phyloP scores from a whole-genome alignment of 768 basidiomycete genomes.

The Trametes sanguinea region DNA sequence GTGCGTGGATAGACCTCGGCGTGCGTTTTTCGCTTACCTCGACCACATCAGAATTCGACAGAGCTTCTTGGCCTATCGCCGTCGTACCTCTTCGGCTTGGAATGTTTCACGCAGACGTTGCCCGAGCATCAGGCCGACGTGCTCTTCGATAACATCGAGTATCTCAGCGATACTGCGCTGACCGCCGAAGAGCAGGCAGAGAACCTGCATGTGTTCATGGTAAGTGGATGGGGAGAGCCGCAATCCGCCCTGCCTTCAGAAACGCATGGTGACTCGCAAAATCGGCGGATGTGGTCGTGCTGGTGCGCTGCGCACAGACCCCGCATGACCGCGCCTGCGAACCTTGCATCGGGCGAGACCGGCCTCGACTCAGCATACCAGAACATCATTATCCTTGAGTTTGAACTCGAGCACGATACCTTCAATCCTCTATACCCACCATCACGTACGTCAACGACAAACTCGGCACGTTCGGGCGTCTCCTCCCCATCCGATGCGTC shows the following conservation, averaged over 20 bases:
- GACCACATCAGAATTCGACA: constrained; percentile 58
- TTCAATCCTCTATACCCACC: constrained; percentile 72
- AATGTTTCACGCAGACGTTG: constrained; percentile 73
- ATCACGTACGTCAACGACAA: constrained; percentile 1
- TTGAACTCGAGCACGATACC: constrained; percentile 72
- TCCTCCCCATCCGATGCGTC: constrained; percentile 32
- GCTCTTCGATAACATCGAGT: constrained; percentile 76
- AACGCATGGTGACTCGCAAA: constrained; percentile 30
- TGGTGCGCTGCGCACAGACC: constrained; percentile 71
- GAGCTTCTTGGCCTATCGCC: constrained; percentile 77
- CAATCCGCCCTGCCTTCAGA: constrained; percentile 45
- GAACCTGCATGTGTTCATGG: constrained; percentile 66
- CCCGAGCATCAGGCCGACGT: constrained; percentile 63
- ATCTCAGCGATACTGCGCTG: constrained; percentile 53
- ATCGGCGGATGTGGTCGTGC: constrained; percentile 59
- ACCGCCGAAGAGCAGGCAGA: constrained; percentile 44
- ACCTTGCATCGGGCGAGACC: constrained; percentile 5
- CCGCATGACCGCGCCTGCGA: constrained; percentile 30
- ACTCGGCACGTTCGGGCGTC: constrained; percentile 24
- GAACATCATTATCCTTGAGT: constrained; percentile 69
- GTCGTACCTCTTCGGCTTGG: constrained; percentile 64
- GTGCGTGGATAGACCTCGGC: constrained; percentile 36
- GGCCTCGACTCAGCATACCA: constrained; percentile 11
- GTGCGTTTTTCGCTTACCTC: not conserved
- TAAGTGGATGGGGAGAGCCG: constrained; percentile 72